Conservation (phyloP, 2,329 filamentous ascomycete genomes). For the Laburnicola sp. region DNA sequence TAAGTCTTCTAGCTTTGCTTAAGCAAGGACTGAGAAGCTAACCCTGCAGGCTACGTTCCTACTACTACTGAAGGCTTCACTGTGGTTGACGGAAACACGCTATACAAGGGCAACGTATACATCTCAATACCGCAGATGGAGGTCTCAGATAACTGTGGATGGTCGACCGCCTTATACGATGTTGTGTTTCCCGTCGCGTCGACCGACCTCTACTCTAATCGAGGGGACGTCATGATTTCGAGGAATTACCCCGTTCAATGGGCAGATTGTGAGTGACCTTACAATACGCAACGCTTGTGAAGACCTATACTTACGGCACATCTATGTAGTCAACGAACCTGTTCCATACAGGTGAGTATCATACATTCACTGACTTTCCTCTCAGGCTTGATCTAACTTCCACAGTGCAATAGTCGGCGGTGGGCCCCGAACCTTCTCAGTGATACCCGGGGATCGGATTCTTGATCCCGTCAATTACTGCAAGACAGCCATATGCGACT, state of each 20-base stretch:
- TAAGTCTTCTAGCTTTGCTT: too few species aligned
- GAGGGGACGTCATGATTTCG: background rate
- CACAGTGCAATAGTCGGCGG: background rate
- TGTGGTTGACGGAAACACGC: background rate
- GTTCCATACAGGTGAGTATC: background rate
- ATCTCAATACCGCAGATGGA: conserved; percentile 4
- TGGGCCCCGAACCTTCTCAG: background rate
- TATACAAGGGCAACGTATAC: conserved; percentile 7
- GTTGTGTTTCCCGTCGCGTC: conserved; percentile 4
- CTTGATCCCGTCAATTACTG: background rate
- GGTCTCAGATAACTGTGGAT: conserved; percentile 2
- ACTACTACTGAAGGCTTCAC: conserved; percentile 5
- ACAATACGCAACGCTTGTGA: too few species aligned
- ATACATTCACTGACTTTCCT: too few species aligned
- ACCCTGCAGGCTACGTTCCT: background rate
- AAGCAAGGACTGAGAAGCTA: background rate
- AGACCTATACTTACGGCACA: background rate
- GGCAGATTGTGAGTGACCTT: background rate
- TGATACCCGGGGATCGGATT: background rate
- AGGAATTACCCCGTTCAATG: background rate
- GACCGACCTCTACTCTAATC: background rate
- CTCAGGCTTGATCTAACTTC: too few species aligned
- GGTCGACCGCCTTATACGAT: background rate
- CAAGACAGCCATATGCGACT: conserved; percentile 4
- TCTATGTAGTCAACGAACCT: background rate